A percentile compares a stretch with the other conserved stretches of the same genome.
Conservation (phyloP, 2,329 filamentous ascomycete genomes). For the Colletotrichum sp. region DNA sequence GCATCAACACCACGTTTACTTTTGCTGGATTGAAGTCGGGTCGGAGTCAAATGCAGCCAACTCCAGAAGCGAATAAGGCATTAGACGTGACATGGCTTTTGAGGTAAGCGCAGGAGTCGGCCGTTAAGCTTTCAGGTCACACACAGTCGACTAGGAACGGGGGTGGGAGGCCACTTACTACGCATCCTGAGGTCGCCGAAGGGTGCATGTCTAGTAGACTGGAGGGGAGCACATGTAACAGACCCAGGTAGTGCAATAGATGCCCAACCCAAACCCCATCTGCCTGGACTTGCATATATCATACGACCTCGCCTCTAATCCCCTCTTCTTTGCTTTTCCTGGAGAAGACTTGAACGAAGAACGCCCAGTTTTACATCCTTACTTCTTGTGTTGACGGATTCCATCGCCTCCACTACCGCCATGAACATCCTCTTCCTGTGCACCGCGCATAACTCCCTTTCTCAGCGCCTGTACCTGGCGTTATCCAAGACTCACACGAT, state of each 20-base stretch:
- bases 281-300: slow-evolving; percentile 6
- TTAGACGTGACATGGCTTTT: neutral
- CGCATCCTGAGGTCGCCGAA: slow-evolving; percentile 7
- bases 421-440: slow-evolving; percentile 49
- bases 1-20: neutral
- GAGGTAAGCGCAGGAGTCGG: slow-evolving; percentile 1
- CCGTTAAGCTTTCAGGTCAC: slow-evolving; percentile 9
- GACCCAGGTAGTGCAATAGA: neutral
- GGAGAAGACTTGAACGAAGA: neutral
- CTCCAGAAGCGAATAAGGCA: neutral
- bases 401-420: slow-evolving; percentile 20
- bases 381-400: neutral
- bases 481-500: slow-evolving; percentile 39
- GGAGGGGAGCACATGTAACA: neutral
- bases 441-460: slow-evolving; percentile 49
- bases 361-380: neutral
- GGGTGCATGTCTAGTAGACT: neutral
- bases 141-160: neutral
- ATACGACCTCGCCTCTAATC: neutral
- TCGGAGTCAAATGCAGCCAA: neutral
- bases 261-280: neutral
- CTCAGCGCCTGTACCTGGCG: slow-evolving; percentile 41
- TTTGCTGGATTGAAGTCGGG: neutral
- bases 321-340: neutral
- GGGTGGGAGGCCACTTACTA: neutral